A percentile compares a stretch with the other conserved stretches of the same genome.
These are phyloP conservation scores for Solanum bukasovii DNA, from an alignment of 257 asterid genomes.

Conservation along the genomic window DNA sequence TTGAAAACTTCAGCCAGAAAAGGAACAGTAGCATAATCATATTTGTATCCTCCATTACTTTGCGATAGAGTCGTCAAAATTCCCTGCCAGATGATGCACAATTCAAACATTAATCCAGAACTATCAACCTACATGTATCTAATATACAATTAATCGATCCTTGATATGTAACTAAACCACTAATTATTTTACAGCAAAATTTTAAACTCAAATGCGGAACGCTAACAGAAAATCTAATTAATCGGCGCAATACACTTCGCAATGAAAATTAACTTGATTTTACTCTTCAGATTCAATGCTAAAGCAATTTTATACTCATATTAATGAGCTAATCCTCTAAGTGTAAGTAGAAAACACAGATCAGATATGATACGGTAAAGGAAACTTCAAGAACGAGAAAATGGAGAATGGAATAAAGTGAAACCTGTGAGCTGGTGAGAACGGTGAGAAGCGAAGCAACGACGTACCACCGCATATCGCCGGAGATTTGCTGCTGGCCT, in stretches of 20 bases:
- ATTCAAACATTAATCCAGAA: not conserved
- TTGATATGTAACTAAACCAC: not conserved
- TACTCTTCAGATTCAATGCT: not conserved
- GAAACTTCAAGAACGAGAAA: not conserved
- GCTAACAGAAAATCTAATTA: not conserved
- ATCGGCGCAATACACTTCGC: not conserved
- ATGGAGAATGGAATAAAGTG: not conserved
- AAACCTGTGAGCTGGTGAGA: slow-evolving; percentile 96
- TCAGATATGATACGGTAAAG: not conserved
- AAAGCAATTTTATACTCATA: not conserved
- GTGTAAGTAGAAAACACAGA: not conserved
- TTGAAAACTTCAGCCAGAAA: slow-evolving; percentile 94
- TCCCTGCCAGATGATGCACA: slow-evolving; percentile 41
- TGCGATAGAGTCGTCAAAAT: slow-evolving; percentile 88
- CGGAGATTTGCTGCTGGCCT: not conserved
- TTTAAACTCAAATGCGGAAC: not conserved
- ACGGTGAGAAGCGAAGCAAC: slow-evolving; percentile 84
- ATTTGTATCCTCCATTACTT: slow-evolving; percentile 73
- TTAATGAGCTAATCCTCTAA: not conserved
- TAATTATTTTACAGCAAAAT: not conserved
- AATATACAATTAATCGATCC: not conserved
- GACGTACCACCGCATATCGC: slow-evolving; percentile 85
- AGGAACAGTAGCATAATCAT: slow-evolving; percentile 95
- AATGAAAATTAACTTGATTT: not conserved
- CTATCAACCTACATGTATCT: not conserved